Evolutionary conservation across 2,329 filamentous ascomycete species (phyloP).

Genomic region (Ceratocystis papillata): DNA sequence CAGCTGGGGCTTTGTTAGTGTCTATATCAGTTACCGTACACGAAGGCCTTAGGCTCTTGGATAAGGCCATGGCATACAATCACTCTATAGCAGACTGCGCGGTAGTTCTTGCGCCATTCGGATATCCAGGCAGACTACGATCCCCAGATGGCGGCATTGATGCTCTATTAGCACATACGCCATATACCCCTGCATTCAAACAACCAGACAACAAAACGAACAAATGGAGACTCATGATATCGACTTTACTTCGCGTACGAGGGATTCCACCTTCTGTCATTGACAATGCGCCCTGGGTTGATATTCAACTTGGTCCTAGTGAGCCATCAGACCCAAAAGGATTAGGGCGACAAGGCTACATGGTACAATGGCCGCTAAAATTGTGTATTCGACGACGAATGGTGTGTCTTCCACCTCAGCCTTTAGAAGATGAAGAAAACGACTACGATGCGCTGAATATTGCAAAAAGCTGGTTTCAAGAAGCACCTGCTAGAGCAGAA

Average conservation of each 20-base stretch:
- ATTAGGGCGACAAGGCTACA: slow-evolving; percentile 31
- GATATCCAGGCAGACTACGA: slow-evolving; percentile 27
- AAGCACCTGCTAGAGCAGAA: slow-evolving; percentile 38
- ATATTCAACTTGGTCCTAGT: slow-evolving; percentile 39
- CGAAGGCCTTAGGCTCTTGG: slow-evolving; percentile 38
- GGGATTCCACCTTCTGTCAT: slow-evolving; percentile 39
- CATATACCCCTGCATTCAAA: slow-evolving; percentile 30
- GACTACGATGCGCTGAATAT: slow-evolving; percentile 40
- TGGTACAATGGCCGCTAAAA: slow-evolving; percentile 44
- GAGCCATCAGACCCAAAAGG: slow-evolving; percentile 37
- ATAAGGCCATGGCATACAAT: slow-evolving; percentile 36
- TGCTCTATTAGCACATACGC: slow-evolving; percentile 13
- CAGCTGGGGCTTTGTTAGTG: slow-evolving; percentile 44
- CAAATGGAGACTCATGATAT: slow-evolving; percentile 42
- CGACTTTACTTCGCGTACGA: slow-evolving; percentile 41
- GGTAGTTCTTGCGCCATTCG: slow-evolving; percentile 46
- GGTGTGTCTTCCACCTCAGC: slow-evolving; percentile 34
- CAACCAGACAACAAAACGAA: slow-evolving; percentile 34
- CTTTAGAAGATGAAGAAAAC: slow-evolving; percentile 32
- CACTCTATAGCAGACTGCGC: slow-evolving; percentile 36
- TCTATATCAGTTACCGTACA: slow-evolving; percentile 40
- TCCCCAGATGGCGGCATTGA: slow-evolving; percentile 17
- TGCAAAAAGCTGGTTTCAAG: slow-evolving; percentile 41
- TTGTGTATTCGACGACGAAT: slow-evolving; percentile 44
- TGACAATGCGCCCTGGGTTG: slow-evolving; percentile 41